These are phyloP conservation scores for Pelagophyceae sp. DNA, from an alignment of 352 stramenopile genomes.

Conservation along the genomic window DNA sequence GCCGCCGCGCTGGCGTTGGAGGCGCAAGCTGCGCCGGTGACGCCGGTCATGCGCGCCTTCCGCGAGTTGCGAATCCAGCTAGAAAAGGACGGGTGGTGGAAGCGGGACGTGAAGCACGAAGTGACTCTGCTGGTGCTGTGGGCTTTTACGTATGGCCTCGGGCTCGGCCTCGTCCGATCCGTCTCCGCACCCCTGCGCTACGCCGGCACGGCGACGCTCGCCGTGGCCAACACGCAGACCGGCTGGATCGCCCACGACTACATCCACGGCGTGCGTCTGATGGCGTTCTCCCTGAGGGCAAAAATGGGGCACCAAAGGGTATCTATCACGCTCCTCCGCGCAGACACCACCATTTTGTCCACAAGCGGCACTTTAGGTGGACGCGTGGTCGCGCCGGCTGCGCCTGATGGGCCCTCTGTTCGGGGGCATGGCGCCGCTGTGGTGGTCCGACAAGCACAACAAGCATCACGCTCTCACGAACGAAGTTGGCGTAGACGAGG, in stretches of 20 bases:
- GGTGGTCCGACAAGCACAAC: slow-evolving; percentile 70
- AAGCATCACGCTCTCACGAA: slow-evolving; percentile 64
- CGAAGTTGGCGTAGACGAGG: slow-evolving; percentile 59
- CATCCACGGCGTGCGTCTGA: slow-evolving; percentile 54
- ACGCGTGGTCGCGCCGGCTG: background rate
- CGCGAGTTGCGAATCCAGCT: slow-evolving; percentile 50
- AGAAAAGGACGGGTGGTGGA: slow-evolving; percentile 51
- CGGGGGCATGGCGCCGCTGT: slow-evolving; percentile 51
- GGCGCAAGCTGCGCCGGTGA: slow-evolving; percentile 36
- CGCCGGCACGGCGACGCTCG: slow-evolving; percentile 41
- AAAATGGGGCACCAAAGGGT: background rate
- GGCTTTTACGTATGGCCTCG: slow-evolving; percentile 37
- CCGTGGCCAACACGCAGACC: slow-evolving; percentile 50
- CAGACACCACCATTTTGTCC: too few relatives aligned
- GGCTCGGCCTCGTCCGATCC: slow-evolving; percentile 33
- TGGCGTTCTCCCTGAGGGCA: background rate
- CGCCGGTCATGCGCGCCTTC: slow-evolving; percentile 51
- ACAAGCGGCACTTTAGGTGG: slow-evolving; percentile 25
- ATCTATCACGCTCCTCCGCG: too few relatives aligned
- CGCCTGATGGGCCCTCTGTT: slow-evolving; percentile 45
- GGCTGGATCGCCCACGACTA: slow-evolving; percentile 65
- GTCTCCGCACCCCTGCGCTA: slow-evolving; percentile 24
- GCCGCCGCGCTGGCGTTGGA: slow-evolving; percentile 34
- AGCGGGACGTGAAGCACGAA: slow-evolving; percentile 51
- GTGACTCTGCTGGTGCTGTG: slow-evolving; percentile 46